Conservation (phyloP, 306 rosid genomes). For the Abrus pulchellus region DNA sequence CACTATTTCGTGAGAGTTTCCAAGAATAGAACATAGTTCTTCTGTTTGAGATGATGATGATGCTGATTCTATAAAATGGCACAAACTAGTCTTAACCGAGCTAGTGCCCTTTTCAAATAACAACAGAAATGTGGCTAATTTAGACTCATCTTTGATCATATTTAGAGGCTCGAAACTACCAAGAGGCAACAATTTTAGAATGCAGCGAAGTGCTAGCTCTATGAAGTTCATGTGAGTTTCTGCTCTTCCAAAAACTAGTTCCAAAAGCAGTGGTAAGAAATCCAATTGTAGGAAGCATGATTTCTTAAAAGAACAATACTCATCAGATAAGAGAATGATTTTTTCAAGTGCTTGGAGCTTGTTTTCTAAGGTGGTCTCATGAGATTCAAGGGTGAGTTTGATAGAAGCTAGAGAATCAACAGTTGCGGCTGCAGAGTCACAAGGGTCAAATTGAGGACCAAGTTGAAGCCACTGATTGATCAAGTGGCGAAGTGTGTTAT, state of each 20-base stretch:
- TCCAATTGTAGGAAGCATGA: conserved; percentile 69
- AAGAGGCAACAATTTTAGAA: conserved; percentile 55
- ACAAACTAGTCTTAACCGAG: conserved; percentile 59
- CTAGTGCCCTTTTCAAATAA: conserved; percentile 62
- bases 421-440: conserved; percentile 51
- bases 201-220: conserved; percentile 68
- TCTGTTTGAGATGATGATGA: conserved; percentile 57
- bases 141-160: conserved; percentile 60
- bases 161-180: conserved; percentile 58
- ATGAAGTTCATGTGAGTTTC: conserved; percentile 48
- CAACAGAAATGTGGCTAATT: conserved; percentile 49
- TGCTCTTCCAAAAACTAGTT: conserved; percentile 61
- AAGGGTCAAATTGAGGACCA: conserved; percentile 53
- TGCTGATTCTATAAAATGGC: conserved; percentile 62
- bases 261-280: conserved; percentile 74
- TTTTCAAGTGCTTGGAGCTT: conserved; percentile 66
- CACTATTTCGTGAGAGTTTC: conserved; percentile 54
- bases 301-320: conserved; percentile 52
- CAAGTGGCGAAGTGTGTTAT: conserved; percentile 83
- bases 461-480: conserved; percentile 76
- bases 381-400: conserved; percentile 62
- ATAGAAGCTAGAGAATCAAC: conserved; percentile 60
- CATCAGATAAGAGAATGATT: conserved; percentile 55
- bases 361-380: conserved; percentile 48
- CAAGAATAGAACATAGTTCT: conserved; percentile 57